Percentiles rank a stretch among this genome's conserved stretches.
Conservation (phyloP, 768 basidiomycete genomes). For the Auriscalpium orientale region DNA sequence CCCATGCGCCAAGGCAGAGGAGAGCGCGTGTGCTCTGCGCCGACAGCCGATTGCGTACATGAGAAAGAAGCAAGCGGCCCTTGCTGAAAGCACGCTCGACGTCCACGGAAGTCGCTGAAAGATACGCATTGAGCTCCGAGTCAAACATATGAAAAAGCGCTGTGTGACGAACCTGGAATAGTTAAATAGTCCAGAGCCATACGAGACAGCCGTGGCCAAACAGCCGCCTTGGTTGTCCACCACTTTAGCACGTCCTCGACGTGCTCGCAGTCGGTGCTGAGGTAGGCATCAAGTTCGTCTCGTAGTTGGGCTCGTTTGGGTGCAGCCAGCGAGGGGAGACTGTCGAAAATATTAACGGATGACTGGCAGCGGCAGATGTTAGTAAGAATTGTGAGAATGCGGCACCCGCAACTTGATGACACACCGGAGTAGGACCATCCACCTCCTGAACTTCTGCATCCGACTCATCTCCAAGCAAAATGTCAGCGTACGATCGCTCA, state of each 20-base stretch:
- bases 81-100: slow-evolving; percentile 11
- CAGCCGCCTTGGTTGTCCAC: not conserved
- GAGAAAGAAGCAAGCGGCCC: slow-evolving; percentile 5
- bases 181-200: slow-evolving; percentile 9
- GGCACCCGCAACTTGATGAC: too few species aligned
- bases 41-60: slow-evolving; percentile 1
- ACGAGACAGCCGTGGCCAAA: not conserved
- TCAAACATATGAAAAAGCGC: not conserved
- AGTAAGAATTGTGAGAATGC: not conserved
- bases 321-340: not conserved
- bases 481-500: too few species aligned
- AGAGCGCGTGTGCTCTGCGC: slow-evolving; percentile 17
- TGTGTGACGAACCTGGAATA: slow-evolving; percentile 26
- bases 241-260: not conserved
- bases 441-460: not conserved
- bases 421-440: too few species aligned
- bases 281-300: not conserved
- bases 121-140: slow-evolving; percentile 5
- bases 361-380: not conserved
- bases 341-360: not conserved
- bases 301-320: not conserved
- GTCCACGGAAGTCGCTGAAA: slow-evolving; percentile 9
- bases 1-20: slow-evolving; percentile 30
- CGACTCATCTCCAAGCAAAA: too few species aligned
- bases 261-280: not conserved